phyloP scores from a whole-genome alignment of 768 basidiomycete species.

The Termitomyces sp. region DNA sequence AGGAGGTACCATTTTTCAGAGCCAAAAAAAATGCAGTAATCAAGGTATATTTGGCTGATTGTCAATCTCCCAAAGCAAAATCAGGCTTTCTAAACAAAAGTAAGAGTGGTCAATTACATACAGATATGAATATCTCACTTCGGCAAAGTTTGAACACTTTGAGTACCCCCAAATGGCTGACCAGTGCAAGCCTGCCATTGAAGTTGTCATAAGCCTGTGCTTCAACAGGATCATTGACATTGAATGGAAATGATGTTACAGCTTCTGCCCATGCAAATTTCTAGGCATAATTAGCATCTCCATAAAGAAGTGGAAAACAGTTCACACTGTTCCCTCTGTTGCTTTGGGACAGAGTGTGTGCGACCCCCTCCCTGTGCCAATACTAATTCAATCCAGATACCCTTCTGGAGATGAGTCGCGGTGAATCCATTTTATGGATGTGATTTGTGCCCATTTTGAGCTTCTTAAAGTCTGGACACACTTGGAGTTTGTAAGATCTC shows the following conservation, averaged over 20 bases:
- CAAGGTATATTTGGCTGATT: neutral
- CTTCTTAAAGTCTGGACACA: neutral
- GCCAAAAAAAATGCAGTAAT: neutral
- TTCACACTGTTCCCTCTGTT: neutral
- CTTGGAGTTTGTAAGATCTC: neutral
- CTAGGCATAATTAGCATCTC: neutral
- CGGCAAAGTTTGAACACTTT: neutral
- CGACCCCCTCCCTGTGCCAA: neutral
- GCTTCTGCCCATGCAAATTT: neutral
- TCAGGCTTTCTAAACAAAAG: neutral
- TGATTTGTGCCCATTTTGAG: neutral
- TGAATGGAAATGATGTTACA: neutral
- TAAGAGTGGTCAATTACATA: neutral
- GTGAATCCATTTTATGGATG: neutral
- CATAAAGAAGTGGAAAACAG: neutral
- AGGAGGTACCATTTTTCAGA: neutral
- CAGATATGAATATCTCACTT: neutral
- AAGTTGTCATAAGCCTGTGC: no score
- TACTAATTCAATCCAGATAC: neutral
- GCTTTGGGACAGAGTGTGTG: neutral
- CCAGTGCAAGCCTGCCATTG: no score
- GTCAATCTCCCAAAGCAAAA: neutral
- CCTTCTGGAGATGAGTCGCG: neutral
- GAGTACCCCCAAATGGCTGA: neutral
- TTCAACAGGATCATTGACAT: no score